Base-by-base conservation (phyloP, 768 basidiomycete genomes). In the Boletus rubropictus region DNA sequence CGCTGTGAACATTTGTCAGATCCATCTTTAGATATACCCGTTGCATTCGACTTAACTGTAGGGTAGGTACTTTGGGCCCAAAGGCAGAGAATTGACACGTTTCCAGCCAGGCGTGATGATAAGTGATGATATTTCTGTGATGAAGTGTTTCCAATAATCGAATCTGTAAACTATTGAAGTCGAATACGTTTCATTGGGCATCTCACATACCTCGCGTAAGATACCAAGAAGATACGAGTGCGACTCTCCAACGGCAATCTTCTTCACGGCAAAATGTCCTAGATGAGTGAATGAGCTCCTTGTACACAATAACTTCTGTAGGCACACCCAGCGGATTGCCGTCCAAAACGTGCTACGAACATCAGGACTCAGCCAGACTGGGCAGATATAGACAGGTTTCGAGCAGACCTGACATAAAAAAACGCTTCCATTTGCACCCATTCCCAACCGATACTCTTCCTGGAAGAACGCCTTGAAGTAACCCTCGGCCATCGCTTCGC, bases 41-140 rank as follows among this genome's bases (percentile, higher is more conserved):
- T 4, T 7, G 17, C 20, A 1, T 28, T 39, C 9, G 5, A 69
- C 84, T 67, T 56, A 64, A 89, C 89, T 93, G 89, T 31, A 96
- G 66, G 1, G 93, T 86, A 4, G 89, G 91, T 21, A 97, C 82
- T 56, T 82, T 80, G 0, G 90, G 89, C 0, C 91, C 92, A 60
- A 95, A 94, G 0, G 83, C 72, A 2, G 91, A 94, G 68, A 96
- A 95, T 50, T 85, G 84, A 46, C 76, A 79, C 0, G 78, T 74
- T 63, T 97, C 93, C 20, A 97, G 76, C 93, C 93, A 97, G 1
- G 93, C 82, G 59, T 95, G 93, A 64, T 97, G 95, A 59, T 96
- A 96, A 4, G 89, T 91, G 51, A 98, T 78, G 54, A 98, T 95
- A 53, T 97, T 95, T 5, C 84, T 87, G 67, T 98, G 94, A 46